A percentile compares a stretch with the other conserved stretches of the same genome.
Evolutionary conservation across 768 basidiomycete genomes (phyloP).

Genomic region (Leccinellum albellum): DNA sequence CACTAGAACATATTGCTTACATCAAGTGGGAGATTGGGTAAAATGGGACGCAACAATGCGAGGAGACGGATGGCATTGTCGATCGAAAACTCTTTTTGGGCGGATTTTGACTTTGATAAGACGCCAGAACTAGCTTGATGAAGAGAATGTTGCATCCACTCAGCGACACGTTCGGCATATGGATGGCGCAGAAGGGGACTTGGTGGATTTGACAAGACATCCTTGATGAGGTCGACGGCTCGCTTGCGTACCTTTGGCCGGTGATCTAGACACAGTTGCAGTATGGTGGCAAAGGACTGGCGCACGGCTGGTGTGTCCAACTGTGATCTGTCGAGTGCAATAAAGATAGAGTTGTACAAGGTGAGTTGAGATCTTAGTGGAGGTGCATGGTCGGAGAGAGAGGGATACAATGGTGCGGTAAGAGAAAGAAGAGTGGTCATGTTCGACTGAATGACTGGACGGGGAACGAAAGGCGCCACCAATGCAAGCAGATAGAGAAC

Average conservation of each 20-base stretch:
- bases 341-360: conserved; percentile 66
- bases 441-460: conserved; percentile 77
- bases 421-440: conserved; percentile 66
- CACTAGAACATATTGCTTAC: conserved; percentile 44
- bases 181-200: conserved; percentile 78
- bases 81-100: conserved; percentile 50
- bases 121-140: conserved; percentile 61
- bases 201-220: conserved; percentile 72
- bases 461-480: conserved; percentile 49
- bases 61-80: conserved; percentile 80
- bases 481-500: conserved; percentile 36
- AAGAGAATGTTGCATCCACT: conserved; percentile 71
- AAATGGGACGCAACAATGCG: conserved; percentile 62
- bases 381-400: conserved; percentile 61
- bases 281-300: conserved; percentile 79
- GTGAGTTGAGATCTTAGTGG: conserved; percentile 84
- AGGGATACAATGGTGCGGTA: conserved; percentile 75
- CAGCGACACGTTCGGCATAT: conserved; percentile 75
- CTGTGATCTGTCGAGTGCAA: conserved; percentile 65
- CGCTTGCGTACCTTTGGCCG: conserved; percentile 92
- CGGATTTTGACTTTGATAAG: conserved; percentile 54
- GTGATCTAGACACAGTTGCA: conserved; percentile 80
- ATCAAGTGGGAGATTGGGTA: conserved; percentile 58
- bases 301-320: conserved; percentile 66
- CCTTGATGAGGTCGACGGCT: conserved; percentile 81